A percentile compares a stretch with the other conserved stretches of the same genome.
Evolutionary conservation across 331 rosid species (phyloP).

Genomic region (Dryas integrifolia): DNA sequence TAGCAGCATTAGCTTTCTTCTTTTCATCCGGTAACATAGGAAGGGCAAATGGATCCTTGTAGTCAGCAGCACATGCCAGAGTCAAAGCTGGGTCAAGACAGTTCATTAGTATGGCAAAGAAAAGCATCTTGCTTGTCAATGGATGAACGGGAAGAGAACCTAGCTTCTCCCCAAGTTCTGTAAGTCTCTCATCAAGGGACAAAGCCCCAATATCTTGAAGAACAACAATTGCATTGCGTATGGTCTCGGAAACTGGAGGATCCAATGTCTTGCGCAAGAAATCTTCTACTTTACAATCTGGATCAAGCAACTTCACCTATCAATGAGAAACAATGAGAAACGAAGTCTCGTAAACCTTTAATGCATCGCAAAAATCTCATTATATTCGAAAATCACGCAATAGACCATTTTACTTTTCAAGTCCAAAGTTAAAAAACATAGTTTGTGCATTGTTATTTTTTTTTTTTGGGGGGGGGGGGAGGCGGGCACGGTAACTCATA

Average conservation of each 20-base stretch:
- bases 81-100: constrained; percentile 97
- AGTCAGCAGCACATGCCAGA: constrained; percentile 80
- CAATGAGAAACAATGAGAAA: constrained; percentile 7
- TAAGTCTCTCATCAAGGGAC: constrained; percentile 67
- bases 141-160: constrained; percentile 97
- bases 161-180: constrained; percentile 78
- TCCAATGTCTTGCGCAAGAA: constrained; percentile 79
- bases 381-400: not conserved
- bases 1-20: constrained; percentile 62
- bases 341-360: constrained; percentile 2
- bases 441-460: no score
- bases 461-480: not conserved
- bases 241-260: constrained; percentile 80
- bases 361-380: constrained; percentile 7
- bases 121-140: constrained; percentile 80
- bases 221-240: constrained; percentile 62
- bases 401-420: not conserved
- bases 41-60: constrained; percentile 76
- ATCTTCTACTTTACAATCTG: constrained; percentile 60
- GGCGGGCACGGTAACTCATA: no score
- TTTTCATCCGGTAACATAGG: constrained; percentile 64
- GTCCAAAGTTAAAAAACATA: no score
- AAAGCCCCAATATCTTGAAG: constrained; percentile 96
- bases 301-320: constrained; percentile 87
- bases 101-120: constrained; percentile 81